A percentile compares a stretch with the other conserved stretches of the same genome.
phyloP scores from a whole-genome alignment of 129 eudicot genomes.

The Saposhnikovia divaricata region DNA sequence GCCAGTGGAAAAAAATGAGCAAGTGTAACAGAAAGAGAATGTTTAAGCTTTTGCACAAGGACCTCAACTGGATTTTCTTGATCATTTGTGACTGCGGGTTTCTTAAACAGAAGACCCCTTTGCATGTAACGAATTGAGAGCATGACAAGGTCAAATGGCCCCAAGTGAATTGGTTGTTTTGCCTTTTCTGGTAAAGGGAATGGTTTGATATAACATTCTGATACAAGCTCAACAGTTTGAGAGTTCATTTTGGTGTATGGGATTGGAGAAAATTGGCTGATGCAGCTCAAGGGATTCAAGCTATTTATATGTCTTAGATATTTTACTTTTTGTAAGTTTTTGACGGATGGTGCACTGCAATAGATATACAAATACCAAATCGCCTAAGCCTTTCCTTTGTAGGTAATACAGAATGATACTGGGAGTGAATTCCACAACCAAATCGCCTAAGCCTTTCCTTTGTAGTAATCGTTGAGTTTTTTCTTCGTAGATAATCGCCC shows the following conservation, averaged over 20 bases:
- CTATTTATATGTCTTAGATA: no score
- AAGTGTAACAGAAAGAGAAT: constrained; percentile 46
- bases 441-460: no score
- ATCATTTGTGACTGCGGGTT: constrained; percentile 18
- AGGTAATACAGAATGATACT: no score
- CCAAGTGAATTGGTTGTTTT: constrained; percentile 34
- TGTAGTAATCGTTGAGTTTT: no score
- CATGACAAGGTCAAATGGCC: constrained; percentile 51
- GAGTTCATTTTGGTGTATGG: constrained; percentile 11
- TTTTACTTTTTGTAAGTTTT: no score
- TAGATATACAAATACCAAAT: no score
- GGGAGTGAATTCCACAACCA: no score
- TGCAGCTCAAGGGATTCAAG: background rate
- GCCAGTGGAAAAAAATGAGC: constrained; percentile 59
- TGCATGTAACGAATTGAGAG: constrained; percentile 40
- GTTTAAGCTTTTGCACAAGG: constrained; percentile 34
- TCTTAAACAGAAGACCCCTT: constrained; percentile 45
- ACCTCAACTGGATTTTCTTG: constrained; percentile 21
- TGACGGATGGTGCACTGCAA: no score
- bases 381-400: no score
- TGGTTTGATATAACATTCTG: constrained; percentile 57
- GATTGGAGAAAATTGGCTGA: background rate
- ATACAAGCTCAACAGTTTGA: constrained; percentile 23
- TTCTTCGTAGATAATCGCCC: no score
- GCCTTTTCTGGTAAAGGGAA: constrained; percentile 24